Evolutionary conservation across 352 stramenopile species (phyloP).

Genomic region (Phytophthora constricta): DNA sequence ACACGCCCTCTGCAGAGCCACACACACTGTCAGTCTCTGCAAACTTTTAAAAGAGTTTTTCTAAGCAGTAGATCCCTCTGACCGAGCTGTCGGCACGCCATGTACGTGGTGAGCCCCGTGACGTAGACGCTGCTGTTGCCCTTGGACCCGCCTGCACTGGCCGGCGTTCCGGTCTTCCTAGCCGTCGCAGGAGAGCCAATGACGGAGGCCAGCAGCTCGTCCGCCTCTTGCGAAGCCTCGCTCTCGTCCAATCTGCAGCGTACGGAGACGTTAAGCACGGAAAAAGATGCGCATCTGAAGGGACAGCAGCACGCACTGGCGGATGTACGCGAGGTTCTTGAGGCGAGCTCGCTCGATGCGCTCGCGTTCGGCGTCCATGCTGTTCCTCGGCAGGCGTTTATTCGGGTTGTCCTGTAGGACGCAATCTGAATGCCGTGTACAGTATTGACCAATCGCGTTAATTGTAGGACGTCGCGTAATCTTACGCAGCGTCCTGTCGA

Average conservation of each 20-base stretch:
- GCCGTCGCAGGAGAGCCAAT: conserved; percentile 15
- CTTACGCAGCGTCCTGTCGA: too few species aligned
- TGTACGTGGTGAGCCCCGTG: conserved; percentile 79
- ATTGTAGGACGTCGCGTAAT: too few species aligned
- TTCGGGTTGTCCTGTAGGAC: too few species aligned
- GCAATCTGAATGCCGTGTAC: too few species aligned
- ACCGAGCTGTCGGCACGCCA: conserved; percentile 86
- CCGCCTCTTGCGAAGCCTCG: conserved; percentile 41
- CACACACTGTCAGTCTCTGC: neutral
- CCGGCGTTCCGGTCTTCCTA: neutral
- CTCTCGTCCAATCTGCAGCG: conserved; percentile 58
- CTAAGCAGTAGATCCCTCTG: neutral
- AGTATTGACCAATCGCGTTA: too few species aligned
- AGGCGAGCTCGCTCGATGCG: conserved; percentile 68
- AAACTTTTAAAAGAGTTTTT: neutral
- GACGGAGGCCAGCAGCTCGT: conserved; percentile 52
- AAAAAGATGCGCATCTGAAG: neutral
- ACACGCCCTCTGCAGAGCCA: conserved; percentile 60
- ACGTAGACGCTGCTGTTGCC: conserved; percentile 85
- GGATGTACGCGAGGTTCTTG: conserved; percentile 84
- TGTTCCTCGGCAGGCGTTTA: too few species aligned
- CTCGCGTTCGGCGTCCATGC: conserved; percentile 60
- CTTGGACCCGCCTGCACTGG: conserved; percentile 7
- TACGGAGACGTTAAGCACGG: neutral
- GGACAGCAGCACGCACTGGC: conserved; percentile 28